Evolutionary conservation across 2,329 filamentous ascomycete genomes (phyloP), one percentile per base, ranked within the genome.

Genomic region (Amesomyces nigricolor): DNA sequence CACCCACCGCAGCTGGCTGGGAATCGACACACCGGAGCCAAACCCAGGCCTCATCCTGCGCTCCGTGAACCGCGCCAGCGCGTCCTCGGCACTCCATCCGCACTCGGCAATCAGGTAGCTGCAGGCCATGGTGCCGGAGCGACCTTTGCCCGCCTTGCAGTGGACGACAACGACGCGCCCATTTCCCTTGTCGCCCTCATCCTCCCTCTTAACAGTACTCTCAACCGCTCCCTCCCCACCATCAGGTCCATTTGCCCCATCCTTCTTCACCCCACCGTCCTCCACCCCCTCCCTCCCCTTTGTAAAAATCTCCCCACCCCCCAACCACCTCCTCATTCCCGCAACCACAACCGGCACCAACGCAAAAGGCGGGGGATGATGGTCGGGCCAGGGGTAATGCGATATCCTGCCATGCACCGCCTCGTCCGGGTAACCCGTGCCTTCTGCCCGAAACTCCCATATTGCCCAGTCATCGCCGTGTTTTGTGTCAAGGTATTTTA

Each of bases 361-460:
- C 19, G 84, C 80, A 66, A 99, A 99, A 0, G 94, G 94, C 51
- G 94, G 94, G 3, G 94, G 94, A 68, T 99, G 94, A 68, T 99
- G 94, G 68, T 99, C 94, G 0, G 94, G 94, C 84, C 89, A 99
- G 0, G 94, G 94, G 66, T 91, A 97, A 72, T 99, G 94, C 61
- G 87, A 82, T 61, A 97, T 86, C 3, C 91, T 81, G 35, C 83
- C 80, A 68, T 96, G 90, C 1, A 99, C 92, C 56, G 91, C 88
- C 16, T 85, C 81, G 67, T 99, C 94, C 0, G 91, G 91, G 66
- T 99, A 99, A 1, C 94, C 94, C 0, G 94, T 96, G 5, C 94
- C 94, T 70, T 99, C 94, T 37, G 91, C 94, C 45, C 94, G 86
- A 65, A 99, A 99, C 73, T 99, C 94, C 90, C 92, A 99, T 65